These are phyloP conservation scores for Saccharum hybrid DNA, from an alignment of 202 grass and related monocot genomes.

Conservation along the genomic window DNA sequence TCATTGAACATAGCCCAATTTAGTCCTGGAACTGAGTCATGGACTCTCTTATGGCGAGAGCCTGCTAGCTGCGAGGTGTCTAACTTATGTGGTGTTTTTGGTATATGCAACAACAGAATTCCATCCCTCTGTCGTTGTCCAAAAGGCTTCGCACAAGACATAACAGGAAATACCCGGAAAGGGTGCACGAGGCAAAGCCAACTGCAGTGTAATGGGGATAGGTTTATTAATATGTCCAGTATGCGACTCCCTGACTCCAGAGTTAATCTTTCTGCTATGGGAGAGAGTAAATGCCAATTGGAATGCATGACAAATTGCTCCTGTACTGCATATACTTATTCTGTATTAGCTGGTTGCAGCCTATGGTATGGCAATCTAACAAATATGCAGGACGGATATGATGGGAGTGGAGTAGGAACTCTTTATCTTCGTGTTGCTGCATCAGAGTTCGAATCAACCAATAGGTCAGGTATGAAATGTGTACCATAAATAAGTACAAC, in stretches of 20 bases:
- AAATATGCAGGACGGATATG: slow-evolving; percentile 31
- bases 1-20: slow-evolving; percentile 37
- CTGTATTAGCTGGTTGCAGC: slow-evolving; percentile 34
- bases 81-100: slow-evolving; percentile 50
- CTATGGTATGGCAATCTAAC: slow-evolving; percentile 44
- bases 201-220: slow-evolving; percentile 42
- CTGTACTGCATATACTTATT: slow-evolving; percentile 52
- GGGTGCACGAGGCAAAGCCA: neutral
- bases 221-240: slow-evolving; percentile 34
- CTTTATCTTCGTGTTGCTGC: slow-evolving; percentile 50
- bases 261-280: neutral
- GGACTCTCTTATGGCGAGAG: slow-evolving; percentile 39
- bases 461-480: slow-evolving; percentile 39
- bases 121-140: slow-evolving; percentile 17
- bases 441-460: slow-evolving; percentile 33
- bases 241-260: slow-evolving; percentile 8
- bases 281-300: slow-evolving; percentile 2
- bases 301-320: slow-evolving; percentile 29
- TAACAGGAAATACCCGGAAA: neutral
- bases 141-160: slow-evolving; percentile 11
- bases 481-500: neutral
- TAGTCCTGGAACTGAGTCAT: neutral
- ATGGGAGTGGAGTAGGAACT: neutral
- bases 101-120: slow-evolving; percentile 39
- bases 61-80: slow-evolving; percentile 37